Conservation (phyloP, 495 filamentous ascomycete species). For the Staphylotrichum longicolle region DNA sequence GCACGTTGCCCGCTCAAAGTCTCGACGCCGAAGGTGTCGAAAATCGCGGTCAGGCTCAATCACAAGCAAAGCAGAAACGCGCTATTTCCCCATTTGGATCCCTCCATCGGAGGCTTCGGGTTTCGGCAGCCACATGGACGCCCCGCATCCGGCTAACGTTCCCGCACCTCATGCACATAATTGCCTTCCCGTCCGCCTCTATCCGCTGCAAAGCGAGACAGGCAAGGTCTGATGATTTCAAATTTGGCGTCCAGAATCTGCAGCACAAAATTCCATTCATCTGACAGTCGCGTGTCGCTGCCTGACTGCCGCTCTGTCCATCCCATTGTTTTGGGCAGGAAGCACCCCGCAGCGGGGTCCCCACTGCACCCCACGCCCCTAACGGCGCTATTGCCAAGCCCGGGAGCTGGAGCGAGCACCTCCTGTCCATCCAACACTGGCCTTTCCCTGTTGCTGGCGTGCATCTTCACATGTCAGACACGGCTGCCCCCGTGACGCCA, state of each 20-base stretch:
- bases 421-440: neutral
- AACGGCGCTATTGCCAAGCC: neutral
- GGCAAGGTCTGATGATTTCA: neutral
- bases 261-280: too few relatives aligned
- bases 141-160: neutral
- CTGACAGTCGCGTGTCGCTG: too few relatives aligned
- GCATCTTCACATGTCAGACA: constrained; percentile 23
- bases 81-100: too few relatives aligned
- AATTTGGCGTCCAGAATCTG: too few relatives aligned
- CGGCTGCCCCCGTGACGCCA: constrained; percentile 23
- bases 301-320: neutral
- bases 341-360: constrained; percentile 4
- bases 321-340: neutral
- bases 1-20: too few relatives aligned
- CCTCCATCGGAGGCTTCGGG: neutral
- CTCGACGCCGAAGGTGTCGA: too few relatives aligned
- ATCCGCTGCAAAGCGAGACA: neutral
- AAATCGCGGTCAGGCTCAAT: too few relatives aligned
- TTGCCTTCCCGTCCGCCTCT: neutral
- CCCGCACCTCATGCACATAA: neutral
- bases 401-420: neutral
- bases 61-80: too few relatives aligned
- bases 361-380: constrained; percentile 5
- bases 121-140: constrained; percentile 7
- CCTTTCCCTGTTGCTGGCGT: neutral